Evolutionary conservation across 2,329 filamentous ascomycete species (phyloP).

Genomic region (Neofusicoccum ribis): DNA sequence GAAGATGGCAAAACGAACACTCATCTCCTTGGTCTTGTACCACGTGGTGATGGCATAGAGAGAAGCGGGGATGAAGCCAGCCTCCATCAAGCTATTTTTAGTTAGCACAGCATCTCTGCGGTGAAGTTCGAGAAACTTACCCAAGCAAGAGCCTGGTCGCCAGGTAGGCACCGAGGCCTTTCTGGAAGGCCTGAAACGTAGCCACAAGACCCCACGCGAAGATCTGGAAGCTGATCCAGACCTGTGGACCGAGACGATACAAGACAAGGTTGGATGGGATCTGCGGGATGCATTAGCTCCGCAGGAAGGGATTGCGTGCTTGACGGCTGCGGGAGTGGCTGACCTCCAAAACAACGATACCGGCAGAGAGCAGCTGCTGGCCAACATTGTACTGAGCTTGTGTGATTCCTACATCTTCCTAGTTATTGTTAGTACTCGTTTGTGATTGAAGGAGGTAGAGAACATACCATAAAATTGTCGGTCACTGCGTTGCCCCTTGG

Average conservation of each 20-base stretch:
- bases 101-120: not conserved
- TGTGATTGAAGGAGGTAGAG: no score
- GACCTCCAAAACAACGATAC: constrained; percentile 34
- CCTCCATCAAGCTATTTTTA: constrained; percentile 31
- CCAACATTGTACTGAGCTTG: constrained; percentile 36
- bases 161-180: constrained; percentile 39
- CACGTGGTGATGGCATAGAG: constrained; percentile 53
- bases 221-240: constrained; percentile 43
- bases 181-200: constrained; percentile 45
- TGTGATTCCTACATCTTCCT: constrained; percentile 31
- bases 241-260: constrained; percentile 37
- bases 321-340: not conserved
- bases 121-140: constrained; percentile 20
- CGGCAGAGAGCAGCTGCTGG: constrained; percentile 35
- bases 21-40: constrained; percentile 61
- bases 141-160: constrained; percentile 42
- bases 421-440: not conserved
- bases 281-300: constrained; percentile 12
- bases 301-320: not conserved
- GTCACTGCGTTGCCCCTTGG: constrained; percentile 27
- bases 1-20: constrained; percentile 61
- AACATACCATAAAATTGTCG: constrained; percentile 28
- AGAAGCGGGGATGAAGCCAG: constrained; percentile 50
- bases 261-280: constrained; percentile 23
- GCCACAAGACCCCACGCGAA: constrained; percentile 41